Percentiles rank a stretch among this genome's conserved stretches.
phyloP scores from a whole-genome alignment of 805 yeast genomes.

The Starmerella riodocensis region DNA sequence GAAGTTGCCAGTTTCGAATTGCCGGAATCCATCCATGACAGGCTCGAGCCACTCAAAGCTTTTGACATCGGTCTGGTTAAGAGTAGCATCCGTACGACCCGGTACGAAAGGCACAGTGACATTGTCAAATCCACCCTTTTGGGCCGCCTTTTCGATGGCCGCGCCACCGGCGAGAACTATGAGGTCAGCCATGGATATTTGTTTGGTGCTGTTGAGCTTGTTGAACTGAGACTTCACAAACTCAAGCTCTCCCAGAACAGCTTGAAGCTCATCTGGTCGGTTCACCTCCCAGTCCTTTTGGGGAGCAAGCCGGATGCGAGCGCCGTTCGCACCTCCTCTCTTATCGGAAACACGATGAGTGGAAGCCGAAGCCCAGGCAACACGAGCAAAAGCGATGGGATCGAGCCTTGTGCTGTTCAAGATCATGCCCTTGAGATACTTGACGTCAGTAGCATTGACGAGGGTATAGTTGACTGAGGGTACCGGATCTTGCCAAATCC shows the following conservation, averaged over 20 bases:
- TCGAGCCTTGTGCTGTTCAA: slow-evolving; percentile 5
- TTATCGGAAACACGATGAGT: slow-evolving; percentile 15
- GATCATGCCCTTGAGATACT: slow-evolving; percentile 7
- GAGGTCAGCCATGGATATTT: slow-evolving; percentile 16
- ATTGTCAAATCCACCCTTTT: slow-evolving; percentile 8
- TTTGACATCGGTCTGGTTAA: slow-evolving; percentile 13
- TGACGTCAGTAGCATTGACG: slow-evolving; percentile 12
- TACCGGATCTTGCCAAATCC: slow-evolving; percentile 19
- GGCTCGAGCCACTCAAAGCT: slow-evolving; percentile 18
- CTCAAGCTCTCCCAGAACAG: slow-evolving; percentile 10
- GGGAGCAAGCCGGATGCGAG: slow-evolving; percentile 16
- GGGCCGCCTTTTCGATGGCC: slow-evolving; percentile 16
- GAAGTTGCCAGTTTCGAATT: slow-evolving; percentile 15
- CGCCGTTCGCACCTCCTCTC: slow-evolving; percentile 20
- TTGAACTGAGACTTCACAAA: slow-evolving; percentile 9
- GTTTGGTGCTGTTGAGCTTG: slow-evolving; percentile 5
- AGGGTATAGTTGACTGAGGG: slow-evolving; percentile 11
- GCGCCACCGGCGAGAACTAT: slow-evolving; percentile 16
- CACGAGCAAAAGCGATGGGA: slow-evolving; percentile 14
- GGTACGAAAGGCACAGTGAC: slow-evolving; percentile 17
- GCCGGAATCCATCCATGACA: slow-evolving; percentile 18
- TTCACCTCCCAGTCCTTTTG: slow-evolving; percentile 19
- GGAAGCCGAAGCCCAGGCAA: slow-evolving; percentile 19
- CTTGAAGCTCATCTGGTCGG: slow-evolving; percentile 16
- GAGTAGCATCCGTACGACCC: slow-evolving; percentile 15